Evolutionary conservation across 225 moss, liverwort and hornwort species (phyloP).

Genomic region (Physcomitrium patens): DNA sequence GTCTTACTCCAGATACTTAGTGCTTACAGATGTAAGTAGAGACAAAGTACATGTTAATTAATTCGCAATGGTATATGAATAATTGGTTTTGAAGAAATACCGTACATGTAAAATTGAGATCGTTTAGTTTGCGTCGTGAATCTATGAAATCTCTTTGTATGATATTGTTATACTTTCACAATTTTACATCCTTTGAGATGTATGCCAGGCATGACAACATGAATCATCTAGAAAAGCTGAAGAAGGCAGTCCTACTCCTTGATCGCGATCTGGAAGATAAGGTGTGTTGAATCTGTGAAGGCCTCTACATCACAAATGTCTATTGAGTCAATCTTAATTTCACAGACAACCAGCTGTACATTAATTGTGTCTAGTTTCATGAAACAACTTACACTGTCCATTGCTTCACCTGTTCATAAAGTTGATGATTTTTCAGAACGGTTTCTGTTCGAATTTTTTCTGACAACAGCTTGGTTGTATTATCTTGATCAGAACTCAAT

Average conservation of each 20-base stretch:
- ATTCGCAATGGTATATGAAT: too few relatives aligned
- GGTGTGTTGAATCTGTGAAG: constrained; percentile 35
- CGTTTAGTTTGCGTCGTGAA: neutral
- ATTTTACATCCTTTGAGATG: neutral
- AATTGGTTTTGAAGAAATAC: too few relatives aligned
- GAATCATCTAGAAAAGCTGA: constrained; percentile 66
- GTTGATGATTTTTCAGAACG: neutral
- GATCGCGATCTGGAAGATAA: constrained; percentile 71
- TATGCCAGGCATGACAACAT: constrained; percentile 66
- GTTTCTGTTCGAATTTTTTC: neutral
- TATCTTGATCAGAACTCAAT: constrained; percentile 51
- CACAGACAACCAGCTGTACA: neutral
- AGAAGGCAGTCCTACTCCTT: constrained; percentile 56
- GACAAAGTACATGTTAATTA: neutral
- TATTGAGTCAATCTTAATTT: neutral
- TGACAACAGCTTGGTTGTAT: neutral
- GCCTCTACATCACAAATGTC: neutral
- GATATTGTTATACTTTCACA: neutral
- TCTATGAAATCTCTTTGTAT: neutral
- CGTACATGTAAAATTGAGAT: neutral
- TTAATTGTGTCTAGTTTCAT: neutral
- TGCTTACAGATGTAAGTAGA: neutral
- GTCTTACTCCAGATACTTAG: neutral
- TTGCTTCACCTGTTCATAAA: neutral
- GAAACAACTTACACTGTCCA: constrained; percentile 9